A percentile compares a stretch with the other conserved stretches of the same genome.
These are phyloP conservation scores for Spinacia oleracea DNA, from an alignment of 179 eudicot species.

Conservation along the genomic window DNA sequence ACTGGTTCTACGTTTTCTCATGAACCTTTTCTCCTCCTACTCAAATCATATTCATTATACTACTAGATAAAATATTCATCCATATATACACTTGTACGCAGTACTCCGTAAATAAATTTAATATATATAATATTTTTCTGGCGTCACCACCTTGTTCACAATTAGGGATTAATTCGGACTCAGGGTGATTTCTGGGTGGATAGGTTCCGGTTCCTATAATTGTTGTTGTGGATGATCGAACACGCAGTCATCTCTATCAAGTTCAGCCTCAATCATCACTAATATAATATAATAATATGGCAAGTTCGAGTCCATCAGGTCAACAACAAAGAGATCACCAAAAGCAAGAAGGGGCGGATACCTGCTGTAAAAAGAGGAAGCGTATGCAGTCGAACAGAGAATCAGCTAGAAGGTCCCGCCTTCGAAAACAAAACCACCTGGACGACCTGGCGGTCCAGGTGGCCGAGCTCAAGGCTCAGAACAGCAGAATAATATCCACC, in stretches of 20 bases:
- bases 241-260: no score
- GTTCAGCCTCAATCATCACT: no score
- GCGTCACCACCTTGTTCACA: no score
- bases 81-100: no score
- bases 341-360: slow-evolving; percentile 22
- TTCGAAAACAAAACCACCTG: slow-evolving; percentile 54
- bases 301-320: slow-evolving; percentile 13
- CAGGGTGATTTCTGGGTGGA: no score
- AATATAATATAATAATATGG: no score
- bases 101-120: no score
- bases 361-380: slow-evolving; percentile 59
- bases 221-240: no score
- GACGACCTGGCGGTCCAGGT: slow-evolving; percentile 41
- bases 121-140: no score
- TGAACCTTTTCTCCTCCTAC: slow-evolving; percentile 11
- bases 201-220: no score
- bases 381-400: slow-evolving; percentile 67
- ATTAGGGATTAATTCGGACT: no score
- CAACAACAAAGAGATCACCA: neutral
- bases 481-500: slow-evolving; percentile 36
- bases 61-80: neutral
- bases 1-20: slow-evolving; percentile 83
- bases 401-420: slow-evolving; percentile 60
- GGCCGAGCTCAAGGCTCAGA: slow-evolving; percentile 42
- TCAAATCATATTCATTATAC: no score